Conservation (phyloP, 2,329 filamentous ascomycete species). For the Coniochaeta sp. region DNA sequence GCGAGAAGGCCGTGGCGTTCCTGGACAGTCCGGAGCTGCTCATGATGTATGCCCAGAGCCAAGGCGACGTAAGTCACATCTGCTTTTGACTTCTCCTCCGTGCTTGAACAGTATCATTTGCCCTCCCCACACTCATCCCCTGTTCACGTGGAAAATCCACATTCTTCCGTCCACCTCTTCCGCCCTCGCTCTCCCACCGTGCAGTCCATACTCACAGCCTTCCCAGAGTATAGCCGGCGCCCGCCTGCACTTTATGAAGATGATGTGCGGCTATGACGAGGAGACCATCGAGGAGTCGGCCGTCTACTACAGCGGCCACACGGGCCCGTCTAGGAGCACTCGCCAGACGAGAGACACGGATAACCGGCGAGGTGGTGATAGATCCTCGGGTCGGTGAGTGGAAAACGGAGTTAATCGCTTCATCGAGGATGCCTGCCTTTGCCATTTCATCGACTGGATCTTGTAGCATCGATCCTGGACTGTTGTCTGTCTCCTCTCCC, state of each 20-base stretch:
- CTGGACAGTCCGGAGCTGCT: slow-evolving; percentile 51
- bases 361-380: slow-evolving; percentile 11
- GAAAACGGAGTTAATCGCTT: background rate
- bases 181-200: background rate
- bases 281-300: slow-evolving; percentile 10
- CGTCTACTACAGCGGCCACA: background rate
- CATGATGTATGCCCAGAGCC: slow-evolving; percentile 50
- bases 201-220: background rate
- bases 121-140: too few species aligned
- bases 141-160: too few species aligned
- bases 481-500: background rate
- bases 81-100: background rate
- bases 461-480: background rate
- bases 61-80: slow-evolving; percentile 39
- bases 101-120: background rate
- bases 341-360: slow-evolving; percentile 6
- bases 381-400: background rate
- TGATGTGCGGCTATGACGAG: slow-evolving; percentile 46
- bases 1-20: slow-evolving; percentile 43
- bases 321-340: background rate
- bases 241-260: slow-evolving; percentile 46
- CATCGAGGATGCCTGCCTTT: background rate
- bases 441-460: background rate
- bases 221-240: slow-evolving; percentile 47
- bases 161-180: background rate